These are phyloP conservation scores for Juglanconis oblonga DNA, from an alignment of 2,329 filamentous ascomycete genomes.

Conservation along the genomic window DNA sequence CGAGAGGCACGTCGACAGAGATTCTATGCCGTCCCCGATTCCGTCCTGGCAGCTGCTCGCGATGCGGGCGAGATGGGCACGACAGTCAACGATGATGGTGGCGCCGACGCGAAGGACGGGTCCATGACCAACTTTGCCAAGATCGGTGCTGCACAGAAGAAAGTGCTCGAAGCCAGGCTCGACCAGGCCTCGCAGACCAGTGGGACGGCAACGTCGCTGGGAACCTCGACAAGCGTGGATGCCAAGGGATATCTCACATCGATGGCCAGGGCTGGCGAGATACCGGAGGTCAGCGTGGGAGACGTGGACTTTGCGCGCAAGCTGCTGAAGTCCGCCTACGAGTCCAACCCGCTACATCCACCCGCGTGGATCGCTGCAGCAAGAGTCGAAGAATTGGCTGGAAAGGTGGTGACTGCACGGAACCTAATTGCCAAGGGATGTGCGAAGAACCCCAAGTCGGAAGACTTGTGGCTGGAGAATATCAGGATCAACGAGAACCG, in stretches of 20 bases:
- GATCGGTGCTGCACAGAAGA: slow-evolving; percentile 93
- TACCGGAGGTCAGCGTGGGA: slow-evolving; percentile 81
- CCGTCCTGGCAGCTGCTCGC: slow-evolving; percentile 82
- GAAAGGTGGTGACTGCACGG: slow-evolving; percentile 84
- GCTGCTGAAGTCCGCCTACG: slow-evolving; percentile 93
- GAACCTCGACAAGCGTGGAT: slow-evolving; percentile 87
- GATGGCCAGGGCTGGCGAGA: slow-evolving; percentile 76
- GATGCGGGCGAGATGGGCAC: slow-evolving; percentile 80
- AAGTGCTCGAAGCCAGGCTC: slow-evolving; percentile 89
- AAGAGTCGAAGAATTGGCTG: slow-evolving; percentile 86
- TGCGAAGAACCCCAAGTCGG: slow-evolving; percentile 86
- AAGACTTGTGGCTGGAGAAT: slow-evolving; percentile 94
- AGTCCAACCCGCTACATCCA: slow-evolving; percentile 92
- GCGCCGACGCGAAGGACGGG: slow-evolving; percentile 62
- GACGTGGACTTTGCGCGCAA: slow-evolving; percentile 93
- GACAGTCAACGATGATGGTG: slow-evolving; percentile 75
- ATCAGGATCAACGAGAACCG: slow-evolving; percentile 88
- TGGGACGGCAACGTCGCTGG: slow-evolving; percentile 64
- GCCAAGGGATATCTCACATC: slow-evolving; percentile 95
- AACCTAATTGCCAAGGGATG: slow-evolving; percentile 87
- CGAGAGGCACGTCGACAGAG: slow-evolving; percentile 79
- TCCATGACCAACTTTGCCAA: slow-evolving; percentile 98
- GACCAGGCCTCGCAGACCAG: slow-evolving; percentile 80
- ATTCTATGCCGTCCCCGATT: slow-evolving; percentile 96
- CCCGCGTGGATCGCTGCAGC: slow-evolving; percentile 96